These are phyloP conservation scores for Candida arabinofermentans DNA, from an alignment of 805 yeast species.

Conservation along the genomic window DNA sequence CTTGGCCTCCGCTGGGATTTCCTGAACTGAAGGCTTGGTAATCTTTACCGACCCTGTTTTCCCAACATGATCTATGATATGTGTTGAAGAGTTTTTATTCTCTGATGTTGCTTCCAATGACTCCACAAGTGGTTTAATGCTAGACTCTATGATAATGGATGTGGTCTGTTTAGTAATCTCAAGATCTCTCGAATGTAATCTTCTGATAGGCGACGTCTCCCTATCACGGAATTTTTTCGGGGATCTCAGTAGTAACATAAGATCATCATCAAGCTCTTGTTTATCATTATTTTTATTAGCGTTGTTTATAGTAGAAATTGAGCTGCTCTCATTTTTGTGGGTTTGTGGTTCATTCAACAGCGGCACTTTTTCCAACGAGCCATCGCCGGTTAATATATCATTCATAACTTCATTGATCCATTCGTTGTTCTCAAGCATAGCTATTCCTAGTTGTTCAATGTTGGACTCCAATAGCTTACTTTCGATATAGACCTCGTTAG, in stretches of 20 bases:
- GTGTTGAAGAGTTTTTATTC: too few relatives aligned
- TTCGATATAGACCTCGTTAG: slow-evolving; percentile 26
- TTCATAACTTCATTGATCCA: slow-evolving; percentile 29
- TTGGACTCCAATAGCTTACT: slow-evolving; percentile 22
- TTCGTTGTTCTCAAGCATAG: slow-evolving; percentile 24
- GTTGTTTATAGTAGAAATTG: too few relatives aligned
- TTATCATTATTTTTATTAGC: background rate
- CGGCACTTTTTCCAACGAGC: background rate
- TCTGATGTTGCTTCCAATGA: too few relatives aligned
- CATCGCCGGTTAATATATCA: slow-evolving; percentile 16
- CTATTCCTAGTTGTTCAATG: slow-evolving; percentile 21
- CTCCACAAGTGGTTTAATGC: background rate
- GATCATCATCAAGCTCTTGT: slow-evolving; percentile 8
- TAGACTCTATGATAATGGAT: background rate
- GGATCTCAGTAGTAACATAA: slow-evolving; percentile 19
- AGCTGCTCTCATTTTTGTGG: too few relatives aligned
- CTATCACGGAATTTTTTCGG: slow-evolving; percentile 18
- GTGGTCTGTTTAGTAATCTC: slow-evolving; percentile 14
- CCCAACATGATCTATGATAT: too few relatives aligned
- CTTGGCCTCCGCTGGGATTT: too few relatives aligned
- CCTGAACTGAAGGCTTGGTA: too few relatives aligned
- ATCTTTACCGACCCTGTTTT: too few relatives aligned
- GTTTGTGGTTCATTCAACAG: background rate
- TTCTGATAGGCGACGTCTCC: slow-evolving; percentile 17
- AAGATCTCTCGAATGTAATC: slow-evolving; percentile 14